Conservation (phyloP, 306 rosid species). For the Prunus mira region DNA sequence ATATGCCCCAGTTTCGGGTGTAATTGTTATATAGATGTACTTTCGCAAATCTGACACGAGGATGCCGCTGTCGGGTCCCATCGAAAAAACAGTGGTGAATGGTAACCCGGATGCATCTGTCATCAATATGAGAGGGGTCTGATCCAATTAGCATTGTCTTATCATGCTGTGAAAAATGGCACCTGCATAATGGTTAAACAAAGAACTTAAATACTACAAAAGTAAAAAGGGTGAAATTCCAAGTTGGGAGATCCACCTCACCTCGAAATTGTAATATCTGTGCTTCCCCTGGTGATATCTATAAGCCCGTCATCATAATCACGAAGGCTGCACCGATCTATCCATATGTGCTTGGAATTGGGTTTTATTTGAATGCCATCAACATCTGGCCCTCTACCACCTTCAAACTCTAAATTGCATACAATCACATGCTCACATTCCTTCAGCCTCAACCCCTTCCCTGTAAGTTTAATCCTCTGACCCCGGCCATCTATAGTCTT, state of each 20-base stretch:
- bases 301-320: slow-evolving; percentile 89
- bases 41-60: slow-evolving; percentile 83
- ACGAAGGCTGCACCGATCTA: slow-evolving; percentile 78
- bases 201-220: slow-evolving; percentile 7
- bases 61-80: slow-evolving; percentile 92
- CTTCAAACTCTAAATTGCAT: slow-evolving; percentile 94
- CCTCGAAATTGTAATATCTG: slow-evolving; percentile 88
- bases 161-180: slow-evolving; percentile 81
- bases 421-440: slow-evolving; percentile 89
- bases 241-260: slow-evolving; percentile 19
- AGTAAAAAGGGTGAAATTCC: slow-evolving; percentile 1
- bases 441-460: slow-evolving; percentile 84
- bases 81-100: slow-evolving; percentile 96
- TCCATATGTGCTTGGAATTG: slow-evolving; percentile 92
- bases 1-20: slow-evolving; percentile 95
- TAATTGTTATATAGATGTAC: slow-evolving; percentile 89
- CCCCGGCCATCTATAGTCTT: slow-evolving; percentile 92
- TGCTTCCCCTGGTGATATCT: slow-evolving; percentile 85
- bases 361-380: slow-evolving; percentile 98
- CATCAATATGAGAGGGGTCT: slow-evolving; percentile 69
- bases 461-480: slow-evolving; percentile 68
- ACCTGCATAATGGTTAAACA: slow-evolving; percentile 46
- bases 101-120: slow-evolving; percentile 83
- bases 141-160: slow-evolving; percentile 92
- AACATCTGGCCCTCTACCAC: slow-evolving; percentile 88